Conservation (phyloP, 352 stramenopile genomes). For the Pythium biforme region DNA sequence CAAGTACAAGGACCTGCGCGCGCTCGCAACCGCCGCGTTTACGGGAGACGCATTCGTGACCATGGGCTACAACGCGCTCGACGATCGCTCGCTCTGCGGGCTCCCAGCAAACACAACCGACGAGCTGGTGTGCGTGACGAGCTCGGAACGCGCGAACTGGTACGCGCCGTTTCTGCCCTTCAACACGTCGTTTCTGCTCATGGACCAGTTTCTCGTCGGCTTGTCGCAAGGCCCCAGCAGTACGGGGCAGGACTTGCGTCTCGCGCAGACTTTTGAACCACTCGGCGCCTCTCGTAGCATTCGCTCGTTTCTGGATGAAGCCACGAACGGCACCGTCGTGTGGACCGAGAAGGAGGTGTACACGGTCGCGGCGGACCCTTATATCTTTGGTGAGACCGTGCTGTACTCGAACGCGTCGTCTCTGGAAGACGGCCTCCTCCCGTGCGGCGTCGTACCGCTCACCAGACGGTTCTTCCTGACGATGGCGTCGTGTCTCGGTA, state of each 20-base stretch:
- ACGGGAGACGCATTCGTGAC: not conserved
- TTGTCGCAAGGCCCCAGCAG: conserved; percentile 5
- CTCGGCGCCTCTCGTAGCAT: conserved; percentile 7
- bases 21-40: conserved; percentile 1
- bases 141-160: not conserved
- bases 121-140: conserved; percentile 19
- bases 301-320: conserved; percentile 18
- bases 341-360: conserved; percentile 13
- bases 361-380: not conserved
- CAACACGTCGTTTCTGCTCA: conserved; percentile 17
- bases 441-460: conserved; percentile 23
- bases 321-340: conserved; percentile 15
- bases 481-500: conserved; percentile 24
- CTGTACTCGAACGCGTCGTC: conserved; percentile 14
- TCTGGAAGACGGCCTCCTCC: not conserved
- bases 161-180: conserved; percentile 6
- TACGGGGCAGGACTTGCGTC: not conserved
- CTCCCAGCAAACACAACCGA: not conserved
- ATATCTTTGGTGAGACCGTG: not conserved
- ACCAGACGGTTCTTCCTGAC: conserved; percentile 24
- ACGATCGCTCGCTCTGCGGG: conserved; percentile 3
- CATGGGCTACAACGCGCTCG: conserved; percentile 9
- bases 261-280: conserved; percentile 22
- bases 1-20: conserved; percentile 11
- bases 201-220: conserved; percentile 20